Conservation (phyloP, 306 rosid species). For the Ammopiptanthus mongolicus region DNA sequence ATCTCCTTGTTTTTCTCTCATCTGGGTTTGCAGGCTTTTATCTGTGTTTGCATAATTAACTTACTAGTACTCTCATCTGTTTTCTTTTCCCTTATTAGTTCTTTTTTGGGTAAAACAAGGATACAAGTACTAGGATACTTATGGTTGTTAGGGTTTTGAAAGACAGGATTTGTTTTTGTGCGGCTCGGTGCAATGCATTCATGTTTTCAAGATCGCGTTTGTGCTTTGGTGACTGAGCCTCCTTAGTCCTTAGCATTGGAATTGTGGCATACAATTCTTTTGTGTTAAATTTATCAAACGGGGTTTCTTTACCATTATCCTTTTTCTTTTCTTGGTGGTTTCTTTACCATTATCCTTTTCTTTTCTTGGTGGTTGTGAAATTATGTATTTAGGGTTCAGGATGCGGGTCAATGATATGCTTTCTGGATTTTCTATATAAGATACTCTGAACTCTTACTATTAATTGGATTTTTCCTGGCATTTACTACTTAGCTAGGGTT, state of each 20-base stretch:
- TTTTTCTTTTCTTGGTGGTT: background rate
- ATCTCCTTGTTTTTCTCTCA: background rate
- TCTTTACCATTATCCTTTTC: background rate
- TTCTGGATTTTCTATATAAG: conserved; percentile 11
- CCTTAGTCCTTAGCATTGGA: conserved; percentile 7
- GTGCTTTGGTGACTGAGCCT: conserved; percentile 42
- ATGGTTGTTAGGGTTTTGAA: conserved; percentile 40
- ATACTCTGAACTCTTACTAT: background rate
- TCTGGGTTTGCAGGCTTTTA: background rate
- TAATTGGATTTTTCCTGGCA: background rate
- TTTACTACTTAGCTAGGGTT: background rate
- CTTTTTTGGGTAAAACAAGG: background rate
- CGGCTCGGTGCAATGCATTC: conserved; percentile 34
- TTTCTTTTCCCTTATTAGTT: background rate
- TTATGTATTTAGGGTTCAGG: conserved; percentile 15
- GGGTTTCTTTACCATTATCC: background rate
- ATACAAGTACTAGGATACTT: background rate
- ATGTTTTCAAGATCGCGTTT: conserved; percentile 30
- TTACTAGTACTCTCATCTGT: background rate
- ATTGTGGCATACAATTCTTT: background rate
- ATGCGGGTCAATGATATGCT: background rate
- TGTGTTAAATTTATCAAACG: background rate
- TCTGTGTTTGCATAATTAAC: background rate
- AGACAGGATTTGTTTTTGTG: conserved; percentile 31
- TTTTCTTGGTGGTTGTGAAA: conserved; percentile 8